Conservation (phyloP, 331 rosid genomes). For the Quercus tomentella region DNA sequence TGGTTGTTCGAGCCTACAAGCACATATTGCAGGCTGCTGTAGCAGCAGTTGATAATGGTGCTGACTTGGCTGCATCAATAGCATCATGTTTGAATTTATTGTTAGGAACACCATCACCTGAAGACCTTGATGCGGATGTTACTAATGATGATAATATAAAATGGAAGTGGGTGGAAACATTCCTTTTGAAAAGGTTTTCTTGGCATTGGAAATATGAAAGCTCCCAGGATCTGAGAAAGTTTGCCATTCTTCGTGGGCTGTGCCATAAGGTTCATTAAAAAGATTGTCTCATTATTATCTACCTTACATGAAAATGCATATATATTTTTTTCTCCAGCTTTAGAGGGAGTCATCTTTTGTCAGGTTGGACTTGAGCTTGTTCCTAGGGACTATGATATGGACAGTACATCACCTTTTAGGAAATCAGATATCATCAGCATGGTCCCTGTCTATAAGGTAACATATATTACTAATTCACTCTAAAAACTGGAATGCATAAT, state of each 20-base stretch:
- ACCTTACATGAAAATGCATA: not conserved
- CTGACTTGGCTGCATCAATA: conserved; percentile 77
- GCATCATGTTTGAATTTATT: conserved; percentile 84
- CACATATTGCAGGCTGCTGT: conserved; percentile 89
- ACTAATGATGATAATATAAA: conserved; percentile 52
- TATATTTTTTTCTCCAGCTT: conserved; percentile 2
- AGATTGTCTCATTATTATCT: not conserved
- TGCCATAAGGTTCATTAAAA: conserved; percentile 73
- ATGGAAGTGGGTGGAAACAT: conserved; percentile 90
- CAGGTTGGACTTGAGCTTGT: conserved; percentile 98
- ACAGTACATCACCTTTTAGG: conserved; percentile 61
- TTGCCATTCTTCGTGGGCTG: conserved; percentile 87
- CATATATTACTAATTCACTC: not conserved
- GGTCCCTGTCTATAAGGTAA: conserved; percentile 96
- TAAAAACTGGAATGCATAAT: not conserved
- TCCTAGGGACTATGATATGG: conserved; percentile 91
- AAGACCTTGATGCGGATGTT: conserved; percentile 42
- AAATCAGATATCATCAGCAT: conserved; percentile 78
- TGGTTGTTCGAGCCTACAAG: conserved; percentile 95
- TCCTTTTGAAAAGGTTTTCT: conserved; percentile 78
- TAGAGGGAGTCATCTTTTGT: conserved; percentile 22
- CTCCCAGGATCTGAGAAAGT: conserved; percentile 71
- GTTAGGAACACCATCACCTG: conserved; percentile 67
- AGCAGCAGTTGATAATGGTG: conserved; percentile 70
- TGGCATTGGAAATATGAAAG: conserved; percentile 78